Conservation (phyloP, 345 rosid genomes). For the Dipteronia sinensis region DNA sequence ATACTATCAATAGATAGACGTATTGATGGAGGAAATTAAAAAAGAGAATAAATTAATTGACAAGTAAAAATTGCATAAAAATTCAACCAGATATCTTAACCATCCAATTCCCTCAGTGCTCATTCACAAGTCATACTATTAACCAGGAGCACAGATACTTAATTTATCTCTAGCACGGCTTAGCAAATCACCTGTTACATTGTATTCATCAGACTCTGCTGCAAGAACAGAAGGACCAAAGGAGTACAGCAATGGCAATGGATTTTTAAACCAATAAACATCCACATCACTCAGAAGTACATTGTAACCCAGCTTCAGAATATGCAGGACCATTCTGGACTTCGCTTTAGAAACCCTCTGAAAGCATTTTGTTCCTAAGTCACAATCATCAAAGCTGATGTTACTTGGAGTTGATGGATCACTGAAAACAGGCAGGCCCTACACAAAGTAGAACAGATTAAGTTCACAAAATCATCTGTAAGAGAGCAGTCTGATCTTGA, state of each 20-base stretch:
- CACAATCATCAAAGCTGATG: conserved; percentile 86
- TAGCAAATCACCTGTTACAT: conserved; percentile 54
- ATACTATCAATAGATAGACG: background rate
- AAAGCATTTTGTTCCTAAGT: conserved; percentile 91
- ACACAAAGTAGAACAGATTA: conserved; percentile 19
- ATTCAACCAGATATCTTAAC: conserved; percentile 8
- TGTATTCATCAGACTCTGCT: conserved; percentile 89
- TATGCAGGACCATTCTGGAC: conserved; percentile 79
- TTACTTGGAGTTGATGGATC: conserved; percentile 74
- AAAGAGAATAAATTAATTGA: background rate
- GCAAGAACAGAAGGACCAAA: conserved; percentile 75
- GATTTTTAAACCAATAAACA: conserved; percentile 85
- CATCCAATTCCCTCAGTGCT: background rate
- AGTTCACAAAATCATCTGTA: conserved; percentile 17
- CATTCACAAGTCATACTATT: conserved; percentile 1
- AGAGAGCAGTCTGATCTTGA: conserved; percentile 33
- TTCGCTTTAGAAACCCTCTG: conserved; percentile 90
- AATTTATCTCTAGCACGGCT: conserved; percentile 2
- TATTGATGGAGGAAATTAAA: background rate
- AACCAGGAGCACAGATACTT: background rate
- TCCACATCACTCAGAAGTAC: conserved; percentile 90
- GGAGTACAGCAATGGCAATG: conserved; percentile 65
- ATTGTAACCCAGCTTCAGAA: conserved; percentile 83
- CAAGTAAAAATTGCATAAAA: background rate
- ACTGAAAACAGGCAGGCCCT: conserved; percentile 87